Percentiles rank a stretch among this genome's conserved stretches.
Evolutionary conservation across 768 basidiomycete genomes (phyloP).

Genomic region (Kockovaella imperatae): DNA sequence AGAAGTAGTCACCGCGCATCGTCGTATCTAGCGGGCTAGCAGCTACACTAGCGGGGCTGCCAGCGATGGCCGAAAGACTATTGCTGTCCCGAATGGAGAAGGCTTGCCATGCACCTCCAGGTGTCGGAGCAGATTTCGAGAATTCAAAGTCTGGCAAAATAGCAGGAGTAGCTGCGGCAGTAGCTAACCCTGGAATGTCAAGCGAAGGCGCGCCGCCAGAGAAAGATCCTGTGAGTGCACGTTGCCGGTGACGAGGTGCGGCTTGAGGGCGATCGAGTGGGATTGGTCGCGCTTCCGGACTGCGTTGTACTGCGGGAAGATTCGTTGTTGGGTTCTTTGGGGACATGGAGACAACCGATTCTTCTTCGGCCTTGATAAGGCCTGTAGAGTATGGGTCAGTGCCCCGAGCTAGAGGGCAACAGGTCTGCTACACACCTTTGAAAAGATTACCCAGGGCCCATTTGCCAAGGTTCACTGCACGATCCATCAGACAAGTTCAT

Average conservation of each 20-base stretch:
- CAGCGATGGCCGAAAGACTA: conserved; percentile 47
- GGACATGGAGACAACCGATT: conserved; percentile 16
- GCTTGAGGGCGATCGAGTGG: conserved; percentile 30
- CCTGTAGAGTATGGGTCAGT: conserved; percentile 3
- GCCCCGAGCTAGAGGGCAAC: neutral
- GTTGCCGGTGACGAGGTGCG: conserved; percentile 28
- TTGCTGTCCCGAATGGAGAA: conserved; percentile 22
- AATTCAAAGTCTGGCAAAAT: conserved; percentile 44
- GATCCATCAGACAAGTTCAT: conserved; percentile 6
- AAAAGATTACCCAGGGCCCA: conserved; percentile 85
- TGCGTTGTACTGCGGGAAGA: conserved; percentile 16
- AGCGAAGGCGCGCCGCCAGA: conserved; percentile 37
- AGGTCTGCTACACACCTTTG: conserved; percentile 46
- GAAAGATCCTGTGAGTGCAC: conserved; percentile 32
- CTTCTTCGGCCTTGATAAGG: conserved; percentile 40
- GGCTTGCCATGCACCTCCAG: conserved; percentile 11
- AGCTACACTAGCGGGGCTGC: conserved; percentile 44
- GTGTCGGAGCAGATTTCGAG: conserved; percentile 29
- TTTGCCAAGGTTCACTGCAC: conserved; percentile 78
- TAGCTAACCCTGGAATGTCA: conserved; percentile 52
- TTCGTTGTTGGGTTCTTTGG: conserved; percentile 11
- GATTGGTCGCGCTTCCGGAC: conserved; percentile 36
- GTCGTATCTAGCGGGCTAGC: neutral
- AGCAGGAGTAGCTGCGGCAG: conserved; percentile 51
- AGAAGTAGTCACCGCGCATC: conserved; percentile 40